phyloP scores from a whole-genome alignment of 352 stramenopile species.

The Globisporangium nunn region DNA sequence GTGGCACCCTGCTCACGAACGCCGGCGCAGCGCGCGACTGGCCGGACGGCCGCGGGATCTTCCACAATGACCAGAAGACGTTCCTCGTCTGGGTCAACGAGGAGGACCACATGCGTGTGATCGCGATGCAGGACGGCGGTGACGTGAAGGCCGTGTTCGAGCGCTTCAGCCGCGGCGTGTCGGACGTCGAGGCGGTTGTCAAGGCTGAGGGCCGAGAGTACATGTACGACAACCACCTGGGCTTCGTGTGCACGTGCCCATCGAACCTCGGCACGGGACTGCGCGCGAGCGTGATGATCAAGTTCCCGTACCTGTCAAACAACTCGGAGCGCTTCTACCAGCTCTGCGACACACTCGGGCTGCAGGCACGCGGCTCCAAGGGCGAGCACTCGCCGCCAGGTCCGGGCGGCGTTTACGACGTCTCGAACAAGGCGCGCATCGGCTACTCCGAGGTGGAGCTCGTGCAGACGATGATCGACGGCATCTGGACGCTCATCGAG shows the following conservation, averaged over 20 bases:
- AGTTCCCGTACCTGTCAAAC: conserved; percentile 67
- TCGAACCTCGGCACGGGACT: conserved; percentile 86
- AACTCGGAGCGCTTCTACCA: conserved; percentile 67
- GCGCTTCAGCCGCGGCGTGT: conserved; percentile 76
- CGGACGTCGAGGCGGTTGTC: conserved; percentile 67
- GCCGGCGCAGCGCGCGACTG: conserved; percentile 89
- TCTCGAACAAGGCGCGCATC: conserved; percentile 92
- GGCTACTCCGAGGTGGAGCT: conserved; percentile 92
- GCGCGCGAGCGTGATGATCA: conserved; percentile 82
- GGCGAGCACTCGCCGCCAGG: conserved; percentile 76
- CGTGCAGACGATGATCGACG: conserved; percentile 95
- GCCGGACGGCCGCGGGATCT: conserved; percentile 90
- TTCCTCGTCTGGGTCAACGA: conserved; percentile 90
- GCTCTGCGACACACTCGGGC: conserved; percentile 63
- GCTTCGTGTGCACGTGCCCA: conserved; percentile 81
- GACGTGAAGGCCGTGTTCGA: conserved; percentile 90
- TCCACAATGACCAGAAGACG: conserved; percentile 88
- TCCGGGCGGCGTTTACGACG: conserved; percentile 88
- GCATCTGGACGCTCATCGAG: conserved; percentile 87
- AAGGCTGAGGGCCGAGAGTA: conserved; percentile 76
- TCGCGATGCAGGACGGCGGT: conserved; percentile 86
- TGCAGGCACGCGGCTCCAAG: conserved; percentile 74
- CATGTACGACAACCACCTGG: conserved; percentile 89
- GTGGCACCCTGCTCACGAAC: conserved; percentile 74
- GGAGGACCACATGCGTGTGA: conserved; percentile 89